A percentile compares a stretch with the other conserved stretches of the same genome.
Conservation (phyloP, 495 filamentous ascomycete species). For the Aspergillus kassunensis region DNA sequence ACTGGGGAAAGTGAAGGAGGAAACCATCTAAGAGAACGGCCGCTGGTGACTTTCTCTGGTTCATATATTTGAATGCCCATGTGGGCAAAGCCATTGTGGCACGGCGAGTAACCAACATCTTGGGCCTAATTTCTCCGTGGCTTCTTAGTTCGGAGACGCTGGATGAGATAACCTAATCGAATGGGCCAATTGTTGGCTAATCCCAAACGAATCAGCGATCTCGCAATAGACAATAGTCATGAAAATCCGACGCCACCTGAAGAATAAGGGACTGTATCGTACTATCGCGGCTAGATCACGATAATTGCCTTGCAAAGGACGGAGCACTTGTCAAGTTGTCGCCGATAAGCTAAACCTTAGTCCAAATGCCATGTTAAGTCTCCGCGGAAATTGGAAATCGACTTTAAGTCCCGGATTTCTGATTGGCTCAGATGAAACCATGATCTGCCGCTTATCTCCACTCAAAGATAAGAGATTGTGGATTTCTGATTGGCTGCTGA, state of each 20-base stretch:
- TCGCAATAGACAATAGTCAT: background rate
- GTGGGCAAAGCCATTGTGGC: background rate
- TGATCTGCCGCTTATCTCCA: slow-evolving; percentile 5
- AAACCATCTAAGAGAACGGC: background rate
- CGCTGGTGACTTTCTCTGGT: background rate
- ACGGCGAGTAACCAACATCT: slow-evolving; percentile 3
- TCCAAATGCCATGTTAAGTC: background rate
- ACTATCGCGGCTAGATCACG: too few species aligned
- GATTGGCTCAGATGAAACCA: background rate
- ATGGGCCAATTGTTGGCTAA: slow-evolving; percentile 8
- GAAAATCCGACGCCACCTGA: background rate
- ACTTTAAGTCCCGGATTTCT: background rate
- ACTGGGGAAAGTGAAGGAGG: background rate
- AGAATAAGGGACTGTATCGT: background rate
- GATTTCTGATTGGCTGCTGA: slow-evolving; percentile 1
- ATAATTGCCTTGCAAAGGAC: too few species aligned
- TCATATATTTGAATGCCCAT: slow-evolving; percentile 9
- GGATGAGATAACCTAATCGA: slow-evolving; percentile 20
- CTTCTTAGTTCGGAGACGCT: slow-evolving; percentile 2
- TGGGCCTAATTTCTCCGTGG: slow-evolving; percentile 15
- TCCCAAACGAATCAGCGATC: slow-evolving; percentile 7
- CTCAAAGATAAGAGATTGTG: slow-evolving; percentile 6
- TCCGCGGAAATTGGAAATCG: slow-evolving; percentile 15
- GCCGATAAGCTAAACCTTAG: too few species aligned
- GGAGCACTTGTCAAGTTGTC: too few species aligned